A percentile compares a stretch with the other conserved stretches of the same genome.
These are phyloP conservation scores for Madurella fahalii DNA, from an alignment of 2,329 filamentous ascomycete genomes.

Conservation along the genomic window DNA sequence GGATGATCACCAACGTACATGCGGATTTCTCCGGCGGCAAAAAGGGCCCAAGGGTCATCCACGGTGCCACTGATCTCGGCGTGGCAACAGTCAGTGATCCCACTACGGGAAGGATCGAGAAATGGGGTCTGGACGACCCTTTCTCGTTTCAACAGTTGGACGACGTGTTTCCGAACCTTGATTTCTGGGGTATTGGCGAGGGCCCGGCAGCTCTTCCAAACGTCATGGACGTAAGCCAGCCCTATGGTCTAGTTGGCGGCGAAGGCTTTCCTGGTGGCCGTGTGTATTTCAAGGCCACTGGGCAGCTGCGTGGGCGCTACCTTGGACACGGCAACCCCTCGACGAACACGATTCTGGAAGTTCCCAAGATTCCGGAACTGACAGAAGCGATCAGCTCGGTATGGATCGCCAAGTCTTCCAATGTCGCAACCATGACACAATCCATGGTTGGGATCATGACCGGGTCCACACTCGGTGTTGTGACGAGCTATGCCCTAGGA, in stretches of 20 bases:
- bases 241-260: conserved; percentile 76
- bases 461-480: conserved; percentile 76
- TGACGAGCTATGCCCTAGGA: conserved; percentile 77
- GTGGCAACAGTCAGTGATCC: conserved; percentile 80
- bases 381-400: conserved; percentile 71
- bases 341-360: conserved; percentile 62
- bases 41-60: conserved; percentile 73
- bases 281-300: conserved; percentile 69
- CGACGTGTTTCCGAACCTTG: conserved; percentile 68
- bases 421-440: conserved; percentile 67
- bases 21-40: conserved; percentile 70
- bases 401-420: conserved; percentile 83
- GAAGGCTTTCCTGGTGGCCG: conserved; percentile 83
- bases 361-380: conserved; percentile 69
- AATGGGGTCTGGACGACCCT: conserved; percentile 76
- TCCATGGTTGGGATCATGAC: conserved; percentile 77
- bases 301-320: conserved; percentile 74
- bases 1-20: conserved; percentile 74
- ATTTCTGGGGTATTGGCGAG: conserved; percentile 72
- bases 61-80: conserved; percentile 76
- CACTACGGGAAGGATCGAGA: conserved; percentile 67
- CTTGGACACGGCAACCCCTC: conserved; percentile 58
- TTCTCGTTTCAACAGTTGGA: conserved; percentile 73
- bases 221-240: conserved; percentile 84
- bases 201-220: conserved; percentile 78